Evolutionary conservation across 1,284 basidiomycete genomes (phyloP).

Genomic region (Cryptococcus hybrid): DNA sequence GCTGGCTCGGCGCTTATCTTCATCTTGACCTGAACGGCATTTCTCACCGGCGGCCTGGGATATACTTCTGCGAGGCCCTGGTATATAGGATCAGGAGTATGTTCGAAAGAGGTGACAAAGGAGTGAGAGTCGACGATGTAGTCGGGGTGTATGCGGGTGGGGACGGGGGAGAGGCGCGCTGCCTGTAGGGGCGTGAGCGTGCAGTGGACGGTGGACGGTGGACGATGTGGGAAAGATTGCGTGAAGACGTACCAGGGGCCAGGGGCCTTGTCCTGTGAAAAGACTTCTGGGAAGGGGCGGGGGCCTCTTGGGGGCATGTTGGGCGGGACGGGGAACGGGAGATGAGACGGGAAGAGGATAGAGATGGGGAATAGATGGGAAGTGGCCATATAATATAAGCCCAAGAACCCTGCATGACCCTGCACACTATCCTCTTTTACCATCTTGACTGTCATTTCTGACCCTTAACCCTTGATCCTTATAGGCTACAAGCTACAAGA

Average conservation of each 20-base stretch:
- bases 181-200: not conserved
- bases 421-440: too few species aligned
- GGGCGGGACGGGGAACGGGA: not conserved
- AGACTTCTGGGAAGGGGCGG: conserved; percentile 39
- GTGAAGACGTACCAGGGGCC: conserved; percentile 26
- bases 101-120: conserved; percentile 13
- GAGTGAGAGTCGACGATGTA: conserved; percentile 42
- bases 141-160: conserved; percentile 35
- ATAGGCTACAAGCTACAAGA: too few species aligned
- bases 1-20: conserved; percentile 23
- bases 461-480: too few species aligned
- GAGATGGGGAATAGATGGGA: too few species aligned
- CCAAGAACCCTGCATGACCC: too few species aligned
- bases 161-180: conserved; percentile 36
- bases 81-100: conserved; percentile 16
- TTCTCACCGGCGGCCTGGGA: conserved; percentile 23
- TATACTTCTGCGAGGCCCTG: conserved; percentile 9
- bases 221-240: not conserved
- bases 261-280: conserved; percentile 35
- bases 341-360: too few species aligned
- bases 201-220: too few species aligned
- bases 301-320: conserved; percentile 39
- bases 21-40: conserved; percentile 30
- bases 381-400: too few species aligned
- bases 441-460: too few species aligned